Evolutionary conservation across 768 basidiomycete species (phyloP).

Genomic region (Chalciporus chontae): DNA sequence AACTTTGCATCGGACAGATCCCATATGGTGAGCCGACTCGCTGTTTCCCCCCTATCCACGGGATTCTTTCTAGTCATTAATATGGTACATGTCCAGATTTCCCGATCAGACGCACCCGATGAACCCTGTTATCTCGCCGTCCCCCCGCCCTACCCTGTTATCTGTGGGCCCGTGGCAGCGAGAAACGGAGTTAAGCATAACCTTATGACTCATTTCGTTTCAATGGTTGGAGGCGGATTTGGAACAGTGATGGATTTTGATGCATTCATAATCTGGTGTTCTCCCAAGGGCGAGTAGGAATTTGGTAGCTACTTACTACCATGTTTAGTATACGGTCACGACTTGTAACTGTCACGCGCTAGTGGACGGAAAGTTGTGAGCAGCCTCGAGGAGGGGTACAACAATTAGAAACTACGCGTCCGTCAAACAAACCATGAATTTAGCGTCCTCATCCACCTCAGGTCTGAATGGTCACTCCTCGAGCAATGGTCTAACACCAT

Average conservation of each 20-base stretch:
- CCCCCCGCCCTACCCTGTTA: conserved; percentile 48
- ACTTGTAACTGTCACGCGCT: conserved; percentile 11
- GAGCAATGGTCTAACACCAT: conserved; percentile 46
- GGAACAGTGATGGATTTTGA: conserved; percentile 40
- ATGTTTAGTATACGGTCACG: conserved; percentile 7
- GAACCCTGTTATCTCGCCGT: conserved; percentile 36
- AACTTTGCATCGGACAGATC: conserved; percentile 73
- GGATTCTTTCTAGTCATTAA: background rate
- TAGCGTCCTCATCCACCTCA: conserved; percentile 30
- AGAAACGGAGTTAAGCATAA: conserved; percentile 44
- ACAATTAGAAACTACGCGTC: conserved; percentile 1
- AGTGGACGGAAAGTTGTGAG: conserved; percentile 5
- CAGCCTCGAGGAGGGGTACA: conserved; percentile 5
- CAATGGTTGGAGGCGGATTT: conserved; percentile 40
- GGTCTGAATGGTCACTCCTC: conserved; percentile 52
- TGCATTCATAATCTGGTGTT: conserved; percentile 22
- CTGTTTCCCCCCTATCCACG: conserved; percentile 12
- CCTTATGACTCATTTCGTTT: conserved; percentile 57
- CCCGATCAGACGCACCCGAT: conserved; percentile 6
- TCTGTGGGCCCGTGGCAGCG: conserved; percentile 44
- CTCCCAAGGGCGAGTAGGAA: background rate
- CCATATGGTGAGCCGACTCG: conserved; percentile 59
- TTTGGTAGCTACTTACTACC: background rate
- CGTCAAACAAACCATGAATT: conserved; percentile 22
- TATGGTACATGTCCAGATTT: conserved; percentile 6